A percentile compares a stretch with the other conserved stretches of the same genome.
Conservation (phyloP, 2,329 filamentous ascomycete species). For the Lachnellula hyalina region DNA sequence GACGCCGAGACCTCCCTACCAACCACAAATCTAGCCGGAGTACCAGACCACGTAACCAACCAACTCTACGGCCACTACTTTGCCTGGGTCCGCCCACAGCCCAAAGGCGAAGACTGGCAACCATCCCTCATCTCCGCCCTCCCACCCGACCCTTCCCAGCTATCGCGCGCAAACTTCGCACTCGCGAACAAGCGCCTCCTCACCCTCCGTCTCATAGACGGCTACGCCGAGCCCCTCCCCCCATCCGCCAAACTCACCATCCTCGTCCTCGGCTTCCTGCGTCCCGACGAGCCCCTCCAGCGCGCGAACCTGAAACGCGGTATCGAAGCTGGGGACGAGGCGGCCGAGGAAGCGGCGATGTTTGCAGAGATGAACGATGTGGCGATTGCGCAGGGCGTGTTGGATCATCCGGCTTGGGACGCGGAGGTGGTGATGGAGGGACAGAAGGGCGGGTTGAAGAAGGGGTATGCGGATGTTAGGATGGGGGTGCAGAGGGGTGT, state of each 20-base stretch:
- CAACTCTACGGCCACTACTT: conserved; percentile 58
- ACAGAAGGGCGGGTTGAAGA: conserved; percentile 38
- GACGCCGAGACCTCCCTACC: conserved; percentile 38
- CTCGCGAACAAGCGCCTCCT: conserved; percentile 45
- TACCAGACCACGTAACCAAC: conserved; percentile 48
- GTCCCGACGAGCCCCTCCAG: conserved; percentile 31
- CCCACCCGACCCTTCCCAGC: conserved; percentile 38
- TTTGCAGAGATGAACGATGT: conserved; percentile 36
- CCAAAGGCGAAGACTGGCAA: conserved; percentile 45
- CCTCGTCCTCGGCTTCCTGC: conserved; percentile 56
- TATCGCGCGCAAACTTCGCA: conserved; percentile 24
- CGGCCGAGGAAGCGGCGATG: conserved; percentile 34
- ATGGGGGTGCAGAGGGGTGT: conserved; percentile 48
- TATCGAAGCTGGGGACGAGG: conserved; percentile 34
- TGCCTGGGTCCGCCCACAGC: conserved; percentile 49
- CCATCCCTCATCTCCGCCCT: conserved; percentile 54
- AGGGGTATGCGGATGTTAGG: conserved; percentile 44
- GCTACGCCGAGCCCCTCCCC: conserved; percentile 41
- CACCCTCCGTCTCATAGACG: conserved; percentile 48
- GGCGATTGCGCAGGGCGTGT: conserved; percentile 31
- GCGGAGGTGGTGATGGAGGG: conserved; percentile 30
- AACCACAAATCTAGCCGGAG: conserved; percentile 47
- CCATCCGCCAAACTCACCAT: conserved; percentile 44
- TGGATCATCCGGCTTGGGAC: conserved; percentile 37
- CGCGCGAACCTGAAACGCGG: conserved; percentile 44